Conservation (phyloP, 352 stramenopile genomes). For the Phytophthora sojae region DNA sequence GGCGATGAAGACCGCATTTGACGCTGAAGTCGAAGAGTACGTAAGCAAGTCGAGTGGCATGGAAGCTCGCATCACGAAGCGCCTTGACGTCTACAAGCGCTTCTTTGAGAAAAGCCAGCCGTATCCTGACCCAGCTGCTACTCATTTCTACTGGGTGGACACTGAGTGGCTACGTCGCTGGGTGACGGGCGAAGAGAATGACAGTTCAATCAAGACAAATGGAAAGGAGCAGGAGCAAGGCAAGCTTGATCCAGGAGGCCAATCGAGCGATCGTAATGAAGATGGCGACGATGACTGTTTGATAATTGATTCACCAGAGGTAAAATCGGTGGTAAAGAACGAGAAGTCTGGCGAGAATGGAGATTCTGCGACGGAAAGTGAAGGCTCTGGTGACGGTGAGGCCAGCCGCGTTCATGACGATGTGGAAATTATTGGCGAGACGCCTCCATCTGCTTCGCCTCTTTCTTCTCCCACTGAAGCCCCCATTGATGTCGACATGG, state of each 20-base stretch:
- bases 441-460: conserved; percentile 15
- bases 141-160: conserved; percentile 78
- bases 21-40: conserved; percentile 58
- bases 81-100: conserved; percentile 60
- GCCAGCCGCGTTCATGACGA: conserved; percentile 9
- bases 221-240: conserved; percentile 4
- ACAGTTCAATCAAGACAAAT: conserved; percentile 10
- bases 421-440: conserved; percentile 18
- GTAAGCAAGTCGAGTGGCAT: conserved; percentile 48
- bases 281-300: conserved; percentile 29
- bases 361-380: conserved; percentile 27
- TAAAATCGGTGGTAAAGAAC: conserved; percentile 8
- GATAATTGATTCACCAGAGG: conserved; percentile 23
- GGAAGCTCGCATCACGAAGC: conserved; percentile 59
- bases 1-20: conserved; percentile 61
- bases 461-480: not conserved
- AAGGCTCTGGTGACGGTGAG: conserved; percentile 19
- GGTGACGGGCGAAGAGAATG: conserved; percentile 66
- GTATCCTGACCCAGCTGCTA: conserved; percentile 41
- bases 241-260: conserved; percentile 6
- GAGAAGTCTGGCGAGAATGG: conserved; percentile 13
- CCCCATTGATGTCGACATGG: conserved; percentile 8
- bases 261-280: conserved; percentile 20
- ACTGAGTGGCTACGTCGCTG: conserved; percentile 66
- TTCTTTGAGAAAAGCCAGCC: conserved; percentile 69